A percentile compares a stretch with the other conserved stretches of the same genome.
phyloP scores from a whole-genome alignment of 768 basidiomycete genomes.

The Amanita muscaria region DNA sequence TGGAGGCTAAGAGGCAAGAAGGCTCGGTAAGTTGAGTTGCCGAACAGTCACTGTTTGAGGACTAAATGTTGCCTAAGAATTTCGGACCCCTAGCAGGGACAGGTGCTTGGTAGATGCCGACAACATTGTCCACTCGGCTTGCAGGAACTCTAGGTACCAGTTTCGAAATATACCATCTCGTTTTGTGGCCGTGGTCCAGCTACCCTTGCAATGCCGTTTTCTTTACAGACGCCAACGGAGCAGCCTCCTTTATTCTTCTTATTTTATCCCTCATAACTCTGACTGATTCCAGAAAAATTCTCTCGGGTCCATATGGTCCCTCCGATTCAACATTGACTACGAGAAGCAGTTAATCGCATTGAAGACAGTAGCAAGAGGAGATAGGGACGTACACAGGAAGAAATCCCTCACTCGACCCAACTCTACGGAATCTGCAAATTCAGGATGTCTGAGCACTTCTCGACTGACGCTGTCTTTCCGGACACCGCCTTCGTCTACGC shows the following conservation, averaged over 20 bases:
- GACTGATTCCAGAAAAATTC: conserved; percentile 73
- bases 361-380: background rate
- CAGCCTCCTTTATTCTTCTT: conserved; percentile 42
- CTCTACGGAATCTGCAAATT: conserved; percentile 78
- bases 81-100: conserved; percentile 2
- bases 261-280: conserved; percentile 80
- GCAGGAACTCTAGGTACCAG: no score
- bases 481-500: conserved; percentile 54
- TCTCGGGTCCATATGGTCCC: conserved; percentile 79
- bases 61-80: background rate
- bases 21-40: conserved; percentile 20
- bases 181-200: background rate
- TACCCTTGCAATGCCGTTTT: conserved; percentile 46
- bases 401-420: conserved; percentile 83
- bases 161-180: background rate
- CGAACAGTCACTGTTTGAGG: background rate
- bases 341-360: conserved; percentile 1
- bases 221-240: no score
- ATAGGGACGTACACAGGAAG: conserved; percentile 68
- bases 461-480: conserved; percentile 85
- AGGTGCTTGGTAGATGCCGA: conserved; percentile 5
- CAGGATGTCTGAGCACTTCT: conserved; percentile 86
- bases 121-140: no score
- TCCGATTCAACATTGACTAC: conserved; percentile 87
- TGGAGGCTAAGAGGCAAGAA: conserved; percentile 31